Percentiles rank a stretch among this genome's conserved stretches.
Conservation (phyloP, 208 protist species). For the Leishmania braziliensis region DNA sequence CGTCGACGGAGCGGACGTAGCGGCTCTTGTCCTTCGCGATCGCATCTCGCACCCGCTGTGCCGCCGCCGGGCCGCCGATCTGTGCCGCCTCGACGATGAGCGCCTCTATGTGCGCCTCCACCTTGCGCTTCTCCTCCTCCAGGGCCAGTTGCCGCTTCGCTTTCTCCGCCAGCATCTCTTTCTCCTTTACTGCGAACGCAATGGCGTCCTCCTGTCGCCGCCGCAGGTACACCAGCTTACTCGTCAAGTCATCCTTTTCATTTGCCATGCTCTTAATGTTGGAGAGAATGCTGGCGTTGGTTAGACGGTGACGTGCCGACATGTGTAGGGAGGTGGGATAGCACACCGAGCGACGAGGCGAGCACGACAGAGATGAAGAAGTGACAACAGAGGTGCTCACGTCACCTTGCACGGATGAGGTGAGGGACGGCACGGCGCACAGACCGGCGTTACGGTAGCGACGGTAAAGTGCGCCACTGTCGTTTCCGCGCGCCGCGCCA, state of each 20-base stretch:
- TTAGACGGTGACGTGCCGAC: slow-evolving; percentile 47
- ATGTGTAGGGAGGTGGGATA: slow-evolving; percentile 4
- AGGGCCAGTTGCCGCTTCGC: slow-evolving; percentile 71
- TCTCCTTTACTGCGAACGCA: slow-evolving; percentile 79
- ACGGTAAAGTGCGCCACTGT: slow-evolving; percentile 3
- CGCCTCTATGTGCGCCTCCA: slow-evolving; percentile 51
- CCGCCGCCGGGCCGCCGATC: slow-evolving; percentile 49
- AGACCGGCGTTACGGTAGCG: slow-evolving; percentile 3
- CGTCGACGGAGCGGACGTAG: slow-evolving; percentile 82
- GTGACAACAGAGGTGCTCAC: not conserved
- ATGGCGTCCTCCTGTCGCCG: slow-evolving; percentile 80
- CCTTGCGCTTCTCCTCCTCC: slow-evolving; percentile 44
- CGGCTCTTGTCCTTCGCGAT: slow-evolving; percentile 50
- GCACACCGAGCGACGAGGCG: not conserved
- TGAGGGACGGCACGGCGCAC: slow-evolving; percentile 1
- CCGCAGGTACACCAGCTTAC: slow-evolving; percentile 73
- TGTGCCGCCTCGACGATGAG: slow-evolving; percentile 59
- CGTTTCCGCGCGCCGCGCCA: not conserved
- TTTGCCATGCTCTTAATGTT: slow-evolving; percentile 69
- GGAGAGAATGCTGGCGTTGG: slow-evolving; percentile 74
- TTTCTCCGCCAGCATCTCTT: slow-evolving; percentile 67
- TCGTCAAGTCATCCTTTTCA: slow-evolving; percentile 66
- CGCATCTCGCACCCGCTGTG: slow-evolving; percentile 52
- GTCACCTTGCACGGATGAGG: not conserved
- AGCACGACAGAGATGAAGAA: not conserved